Conservation (phyloP, 2,329 filamentous ascomycete species). For the Colletotrichum lupini region DNA sequence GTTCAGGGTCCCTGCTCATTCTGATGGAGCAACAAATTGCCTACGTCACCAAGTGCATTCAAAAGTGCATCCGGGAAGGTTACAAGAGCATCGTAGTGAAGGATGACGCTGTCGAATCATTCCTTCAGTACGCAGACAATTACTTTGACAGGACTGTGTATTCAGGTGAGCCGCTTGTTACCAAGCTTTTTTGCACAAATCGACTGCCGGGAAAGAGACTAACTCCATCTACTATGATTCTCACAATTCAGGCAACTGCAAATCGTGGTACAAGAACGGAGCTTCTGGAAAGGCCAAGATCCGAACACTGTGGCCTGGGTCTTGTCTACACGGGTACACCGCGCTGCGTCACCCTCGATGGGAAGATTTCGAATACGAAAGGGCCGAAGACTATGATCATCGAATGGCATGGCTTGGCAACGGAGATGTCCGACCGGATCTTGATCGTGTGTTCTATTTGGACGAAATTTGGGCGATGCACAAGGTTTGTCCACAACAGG, state of each 20-base stretch:
- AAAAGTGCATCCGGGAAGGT: neutral
- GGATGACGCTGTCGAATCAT: neutral
- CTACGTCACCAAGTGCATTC: neutral
- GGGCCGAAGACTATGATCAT: neutral
- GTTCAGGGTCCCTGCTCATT: neutral
- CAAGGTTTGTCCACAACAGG: neutral
- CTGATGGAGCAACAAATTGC: neutral
- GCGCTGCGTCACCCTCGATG: neutral
- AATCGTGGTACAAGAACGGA: neutral
- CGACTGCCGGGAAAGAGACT: neutral
- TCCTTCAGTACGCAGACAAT: neutral
- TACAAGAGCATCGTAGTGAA: neutral
- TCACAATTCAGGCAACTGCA: neutral
- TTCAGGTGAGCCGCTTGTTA: too few relatives aligned
- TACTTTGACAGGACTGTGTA: slow-evolving; percentile 10
- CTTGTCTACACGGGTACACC: neutral
- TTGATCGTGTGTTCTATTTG: slow-evolving; percentile 3
- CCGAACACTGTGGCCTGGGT: slow-evolving; percentile 3
- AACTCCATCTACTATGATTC: neutral
- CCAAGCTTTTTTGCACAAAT: too few relatives aligned
- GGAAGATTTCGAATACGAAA: slow-evolving; percentile 4
- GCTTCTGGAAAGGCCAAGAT: neutral
- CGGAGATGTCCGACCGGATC: neutral
- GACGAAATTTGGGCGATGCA: neutral
- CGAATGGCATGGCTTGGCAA: neutral